Conservation (phyloP, 306 rosid genomes). For the Cercis canadensis region DNA sequence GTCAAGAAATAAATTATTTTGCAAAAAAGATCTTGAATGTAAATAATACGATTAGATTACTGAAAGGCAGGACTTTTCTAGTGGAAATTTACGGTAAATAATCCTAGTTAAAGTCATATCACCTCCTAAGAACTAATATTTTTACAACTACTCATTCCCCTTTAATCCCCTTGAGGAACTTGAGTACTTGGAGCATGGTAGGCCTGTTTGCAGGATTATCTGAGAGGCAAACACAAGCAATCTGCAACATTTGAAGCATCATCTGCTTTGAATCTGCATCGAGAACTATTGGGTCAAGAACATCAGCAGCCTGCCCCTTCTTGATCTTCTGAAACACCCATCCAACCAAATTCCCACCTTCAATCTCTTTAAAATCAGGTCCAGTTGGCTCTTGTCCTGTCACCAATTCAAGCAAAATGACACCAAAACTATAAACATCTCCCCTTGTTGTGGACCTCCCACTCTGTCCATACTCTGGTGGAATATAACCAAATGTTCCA, state of each 20-base stretch:
- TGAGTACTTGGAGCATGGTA: constrained; percentile 88
- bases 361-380: constrained; percentile 85
- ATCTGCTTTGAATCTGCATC: constrained; percentile 73
- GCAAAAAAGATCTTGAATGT: background rate
- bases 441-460: constrained; percentile 92
- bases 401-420: constrained; percentile 85
- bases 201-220: constrained; percentile 94
- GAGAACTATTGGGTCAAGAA: constrained; percentile 77
- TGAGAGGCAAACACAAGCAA: constrained; percentile 81
- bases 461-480: constrained; percentile 98
- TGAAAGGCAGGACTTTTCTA: constrained; percentile 21
- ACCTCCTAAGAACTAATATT: constrained; percentile 7
- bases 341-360: constrained; percentile 97
- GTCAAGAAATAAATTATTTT: background rate
- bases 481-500: constrained; percentile 97
- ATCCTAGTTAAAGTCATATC: constrained; percentile 19
- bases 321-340: constrained; percentile 88
- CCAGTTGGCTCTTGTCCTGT: constrained; percentile 99
- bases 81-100: constrained; percentile 35
- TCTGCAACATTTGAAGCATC: constrained; percentile 85
- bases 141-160: constrained; percentile 53
- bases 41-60: constrained; percentile 14
- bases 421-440: constrained; percentile 94
- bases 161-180: constrained; percentile 74
- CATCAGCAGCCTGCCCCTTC: constrained; percentile 75